phyloP scores from a whole-genome alignment of 148 eudicot genomes.

The Cornus controversa region DNA sequence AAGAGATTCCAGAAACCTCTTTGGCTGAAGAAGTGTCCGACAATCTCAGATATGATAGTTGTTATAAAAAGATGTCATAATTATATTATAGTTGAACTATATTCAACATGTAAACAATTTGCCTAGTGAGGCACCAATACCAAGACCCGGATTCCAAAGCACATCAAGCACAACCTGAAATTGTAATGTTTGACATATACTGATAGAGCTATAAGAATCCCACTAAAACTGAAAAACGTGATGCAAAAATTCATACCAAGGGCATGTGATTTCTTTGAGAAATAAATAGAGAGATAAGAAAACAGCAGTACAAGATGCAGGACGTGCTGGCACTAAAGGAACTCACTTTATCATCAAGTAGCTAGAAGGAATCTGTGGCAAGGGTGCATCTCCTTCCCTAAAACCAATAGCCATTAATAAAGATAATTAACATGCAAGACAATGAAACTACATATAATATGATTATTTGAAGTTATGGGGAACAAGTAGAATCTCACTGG shows the following conservation, averaged over 20 bases:
- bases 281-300: background rate
- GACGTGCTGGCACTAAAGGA: background rate
- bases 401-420: background rate
- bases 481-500: constrained; percentile 30
- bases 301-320: background rate
- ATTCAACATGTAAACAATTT: background rate
- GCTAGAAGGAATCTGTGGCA: constrained; percentile 58
- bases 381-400: constrained; percentile 56
- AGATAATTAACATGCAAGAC: background rate
- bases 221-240: background rate
- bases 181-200: background rate
- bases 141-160: background rate
- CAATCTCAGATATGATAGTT: background rate
- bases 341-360: constrained; percentile 75
- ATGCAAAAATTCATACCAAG: background rate
- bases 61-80: no score
- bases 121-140: background rate
- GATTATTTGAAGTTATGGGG: background rate
- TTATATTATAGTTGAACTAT: background rate
- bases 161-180: background rate
- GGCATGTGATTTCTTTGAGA: background rate
- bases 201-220: background rate
- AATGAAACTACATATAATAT: background rate
- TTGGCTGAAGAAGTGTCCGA: background rate
- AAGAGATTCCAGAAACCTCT: no score